Base-by-base conservation (phyloP, 2,329 filamentous ascomycete species). In the Alternaria novae-zelandiae region DNA sequence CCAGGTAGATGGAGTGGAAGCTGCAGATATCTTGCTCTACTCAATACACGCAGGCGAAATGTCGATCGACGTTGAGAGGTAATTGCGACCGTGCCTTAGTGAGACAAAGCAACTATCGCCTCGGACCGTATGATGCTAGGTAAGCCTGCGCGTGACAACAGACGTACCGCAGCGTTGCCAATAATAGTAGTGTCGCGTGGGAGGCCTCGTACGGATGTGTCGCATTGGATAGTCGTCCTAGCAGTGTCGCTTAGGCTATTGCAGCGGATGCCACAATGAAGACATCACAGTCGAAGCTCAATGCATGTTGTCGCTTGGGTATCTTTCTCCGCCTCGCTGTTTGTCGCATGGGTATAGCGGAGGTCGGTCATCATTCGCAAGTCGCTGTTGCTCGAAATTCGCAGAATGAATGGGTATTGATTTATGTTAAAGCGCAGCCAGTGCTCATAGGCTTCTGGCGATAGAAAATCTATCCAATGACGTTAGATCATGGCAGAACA, bases 341-440 rank as follows among this genome's bases (percentile, higher is more conserved):
- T 71, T 69, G 66, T 67, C 65, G 70, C 70, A 49, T 66, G 55
- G 69, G 63, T 47, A 36, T 32, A 61, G 57, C 54, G 63, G 57
- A 62, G 43, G 54, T 26, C 20, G 20, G 57, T 36, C 36, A 64
- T 67, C 64, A 68, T 50, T 61, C 49, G 59, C 53, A 32, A 20
- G 43, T 25, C 50, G 44, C 56, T 49, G 47, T 28, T 46, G 30
- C 32, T 57, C 21, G 47, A 41, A 20, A 25, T 32, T 25, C 55
- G 54, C 28, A 60, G 57, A 68, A 58, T 32, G 46, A 69, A 66
- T 59, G 67, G 63, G 68, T 71, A 73, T 74, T 66, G 63, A 66
- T 70, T 63, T 59, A 62, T 63, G 54, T 65, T 43, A 53, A 59
- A 53, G 46, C 55, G 53, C 36, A 54, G 54, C 44, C 49, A 61